A percentile compares a stretch with the other conserved stretches of the same genome.
phyloP scores from a whole-genome alignment of 2,329 filamentous ascomycete species.

The Lachnum nothofagi region DNA sequence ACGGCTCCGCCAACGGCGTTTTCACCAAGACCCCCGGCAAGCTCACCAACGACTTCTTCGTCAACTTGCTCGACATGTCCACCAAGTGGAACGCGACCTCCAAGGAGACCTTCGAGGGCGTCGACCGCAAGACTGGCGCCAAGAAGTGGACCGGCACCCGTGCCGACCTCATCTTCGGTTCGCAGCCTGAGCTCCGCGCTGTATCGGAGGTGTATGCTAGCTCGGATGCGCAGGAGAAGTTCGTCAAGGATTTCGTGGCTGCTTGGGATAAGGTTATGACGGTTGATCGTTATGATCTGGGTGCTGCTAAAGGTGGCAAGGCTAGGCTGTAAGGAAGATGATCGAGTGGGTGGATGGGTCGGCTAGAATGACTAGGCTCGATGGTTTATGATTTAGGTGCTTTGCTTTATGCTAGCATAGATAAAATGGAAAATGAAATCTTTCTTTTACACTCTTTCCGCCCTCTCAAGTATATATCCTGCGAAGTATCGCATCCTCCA shows the following conservation, averaged over 20 bases:
- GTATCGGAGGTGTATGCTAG: conserved; percentile 52
- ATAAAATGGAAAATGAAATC: too few relatives aligned
- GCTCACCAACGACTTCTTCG: conserved; percentile 58
- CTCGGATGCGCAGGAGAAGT: conserved; percentile 45
- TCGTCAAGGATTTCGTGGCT: conserved; percentile 52
- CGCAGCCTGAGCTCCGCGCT: conserved; percentile 53
- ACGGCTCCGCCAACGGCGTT: conserved; percentile 49
- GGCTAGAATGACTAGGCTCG: too few relatives aligned
- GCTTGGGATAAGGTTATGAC: conserved; percentile 59
- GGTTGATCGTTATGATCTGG: conserved; percentile 49
- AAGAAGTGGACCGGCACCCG: conserved; percentile 55
- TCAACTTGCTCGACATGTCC: conserved; percentile 53
- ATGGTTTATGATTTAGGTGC: too few relatives aligned
- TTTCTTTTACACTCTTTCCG: too few relatives aligned
- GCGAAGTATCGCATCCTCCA: too few relatives aligned
- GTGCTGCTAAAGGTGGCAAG: background rate
- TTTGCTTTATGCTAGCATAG: too few relatives aligned
- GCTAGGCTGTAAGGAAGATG: background rate
- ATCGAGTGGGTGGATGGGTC: too few relatives aligned
- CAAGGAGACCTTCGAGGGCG: conserved; percentile 47
- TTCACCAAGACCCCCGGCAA: conserved; percentile 50
- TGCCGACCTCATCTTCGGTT: conserved; percentile 52
- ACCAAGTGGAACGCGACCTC: conserved; percentile 47
- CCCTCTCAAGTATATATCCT: too few relatives aligned
- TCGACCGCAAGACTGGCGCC: conserved; percentile 49